Percentiles rank a stretch among this genome's conserved stretches.
These are phyloP conservation scores for Aspergillus versicolor DNA, from an alignment of 2,329 filamentous ascomycete species.

Conservation along the genomic window DNA sequence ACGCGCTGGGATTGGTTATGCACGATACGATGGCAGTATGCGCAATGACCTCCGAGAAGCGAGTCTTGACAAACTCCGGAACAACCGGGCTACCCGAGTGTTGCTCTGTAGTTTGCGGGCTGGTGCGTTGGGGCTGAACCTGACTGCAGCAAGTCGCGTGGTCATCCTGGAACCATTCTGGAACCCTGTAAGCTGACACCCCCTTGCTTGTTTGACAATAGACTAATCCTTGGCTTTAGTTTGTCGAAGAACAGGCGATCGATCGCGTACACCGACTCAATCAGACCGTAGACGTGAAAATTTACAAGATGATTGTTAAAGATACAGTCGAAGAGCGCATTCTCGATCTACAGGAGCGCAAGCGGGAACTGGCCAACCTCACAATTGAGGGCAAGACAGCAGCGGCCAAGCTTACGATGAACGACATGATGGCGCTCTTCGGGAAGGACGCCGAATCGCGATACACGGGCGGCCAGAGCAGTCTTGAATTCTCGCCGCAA, in stretches of 20 bases:
- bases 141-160: constrained; percentile 89
- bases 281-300: constrained; percentile 88
- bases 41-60: constrained; percentile 88
- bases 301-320: constrained; percentile 89
- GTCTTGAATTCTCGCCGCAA: constrained; percentile 36
- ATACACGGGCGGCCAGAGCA: constrained; percentile 40
- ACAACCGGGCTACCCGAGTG: constrained; percentile 72
- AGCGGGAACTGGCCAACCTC: constrained; percentile 84
- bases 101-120: constrained; percentile 93
- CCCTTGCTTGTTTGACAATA: constrained; percentile 13
- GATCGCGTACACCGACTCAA: constrained; percentile 98
- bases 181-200: constrained; percentile 70
- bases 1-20: constrained; percentile 71
- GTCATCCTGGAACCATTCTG: constrained; percentile 97
- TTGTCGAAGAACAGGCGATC: constrained; percentile 98
- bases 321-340: constrained; percentile 91
- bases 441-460: constrained; percentile 63
- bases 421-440: constrained; percentile 92
- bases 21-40: constrained; percentile 94
- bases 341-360: constrained; percentile 89
- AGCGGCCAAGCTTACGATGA: constrained; percentile 80
- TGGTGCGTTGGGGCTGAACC: constrained; percentile 85
- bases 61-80: constrained; percentile 73
- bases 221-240: constrained; percentile 50
- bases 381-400: constrained; percentile 80